phyloP scores from a whole-genome alignment of 2,329 filamentous ascomycete genomes.

The Ascocoryne sarcoides region DNA sequence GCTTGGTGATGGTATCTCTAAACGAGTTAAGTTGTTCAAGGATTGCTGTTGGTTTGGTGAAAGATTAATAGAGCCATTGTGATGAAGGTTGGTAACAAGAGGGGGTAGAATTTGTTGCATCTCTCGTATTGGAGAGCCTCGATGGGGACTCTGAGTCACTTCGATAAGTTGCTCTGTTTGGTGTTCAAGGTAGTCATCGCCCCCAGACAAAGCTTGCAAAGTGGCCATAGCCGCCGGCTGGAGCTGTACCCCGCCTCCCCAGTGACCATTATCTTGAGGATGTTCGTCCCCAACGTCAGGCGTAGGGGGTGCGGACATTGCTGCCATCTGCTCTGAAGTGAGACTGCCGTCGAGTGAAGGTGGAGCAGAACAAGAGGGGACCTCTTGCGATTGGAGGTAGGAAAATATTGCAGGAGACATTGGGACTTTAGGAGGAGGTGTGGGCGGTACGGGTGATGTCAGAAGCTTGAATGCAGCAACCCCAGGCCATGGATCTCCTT shows the following conservation, averaged over 20 bases:
- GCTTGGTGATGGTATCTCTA: constrained; percentile 85
- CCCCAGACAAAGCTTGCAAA: constrained; percentile 62
- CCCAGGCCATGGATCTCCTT: constrained; percentile 38
- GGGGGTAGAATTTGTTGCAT: constrained; percentile 45
- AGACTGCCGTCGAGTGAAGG: constrained; percentile 80
- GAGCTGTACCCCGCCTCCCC: constrained; percentile 61
- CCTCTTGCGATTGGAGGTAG: constrained; percentile 58
- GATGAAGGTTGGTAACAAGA: constrained; percentile 36
- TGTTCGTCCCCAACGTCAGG: constrained; percentile 57
- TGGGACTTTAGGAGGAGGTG: constrained; percentile 58
- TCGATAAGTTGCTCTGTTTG: constrained; percentile 48
- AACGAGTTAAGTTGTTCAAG: constrained; percentile 63
- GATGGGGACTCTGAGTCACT: constrained; percentile 23
- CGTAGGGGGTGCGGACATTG: constrained; percentile 75
- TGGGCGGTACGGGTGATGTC: constrained; percentile 51
- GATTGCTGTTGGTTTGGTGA: constrained; percentile 48
- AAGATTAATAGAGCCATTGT: constrained; percentile 31
- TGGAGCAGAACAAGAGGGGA: constrained; percentile 69
- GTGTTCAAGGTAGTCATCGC: constrained; percentile 51
- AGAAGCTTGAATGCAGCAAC: constrained; percentile 39
- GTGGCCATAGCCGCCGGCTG: constrained; percentile 75
- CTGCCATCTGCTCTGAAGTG: constrained; percentile 78
- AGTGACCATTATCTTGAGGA: constrained; percentile 47
- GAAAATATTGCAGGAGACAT: constrained; percentile 69
- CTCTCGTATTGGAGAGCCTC: constrained; percentile 34